phyloP scores from a whole-genome alignment of 371 early-diverging fungal genomes.

The Apophysomyces sp. region DNA sequence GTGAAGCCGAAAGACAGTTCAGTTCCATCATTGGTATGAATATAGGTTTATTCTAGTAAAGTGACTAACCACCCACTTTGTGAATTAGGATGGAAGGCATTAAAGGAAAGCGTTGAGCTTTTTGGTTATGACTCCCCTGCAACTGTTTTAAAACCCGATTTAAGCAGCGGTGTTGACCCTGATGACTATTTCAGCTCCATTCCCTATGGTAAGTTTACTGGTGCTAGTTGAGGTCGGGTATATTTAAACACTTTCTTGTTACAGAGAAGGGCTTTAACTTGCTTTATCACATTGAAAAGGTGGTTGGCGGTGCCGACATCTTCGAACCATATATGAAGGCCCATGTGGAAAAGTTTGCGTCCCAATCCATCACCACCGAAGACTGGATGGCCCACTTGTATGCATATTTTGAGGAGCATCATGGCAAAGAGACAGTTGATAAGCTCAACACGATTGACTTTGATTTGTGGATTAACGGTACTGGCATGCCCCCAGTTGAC shows the following conservation, averaged over 20 bases:
- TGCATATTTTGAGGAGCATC: slow-evolving; percentile 62
- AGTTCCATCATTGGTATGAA: slow-evolving; percentile 76
- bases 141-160: slow-evolving; percentile 77
- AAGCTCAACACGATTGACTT: slow-evolving; percentile 80
- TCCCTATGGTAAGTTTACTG: slow-evolving; percentile 74
- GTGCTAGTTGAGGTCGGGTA: background rate
- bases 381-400: slow-evolving; percentile 86
- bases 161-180: slow-evolving; percentile 82
- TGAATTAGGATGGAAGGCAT: slow-evolving; percentile 61
- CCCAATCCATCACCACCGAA: slow-evolving; percentile 83
- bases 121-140: slow-evolving; percentile 76
- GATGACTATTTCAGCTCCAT: slow-evolving; percentile 93
- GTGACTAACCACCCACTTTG: background rate
- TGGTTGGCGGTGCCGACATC: slow-evolving; percentile 79
- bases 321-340: slow-evolving; percentile 88
- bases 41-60: background rate
- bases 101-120: slow-evolving; percentile 78
- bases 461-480: slow-evolving; percentile 84
- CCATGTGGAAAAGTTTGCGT: slow-evolving; percentile 82
- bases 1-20: slow-evolving; percentile 84
- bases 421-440: slow-evolving; percentile 66
- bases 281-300: slow-evolving; percentile 87
- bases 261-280: slow-evolving; percentile 91
- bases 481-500: slow-evolving; percentile 89
- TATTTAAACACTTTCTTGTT: background rate